Evolutionary conservation across 495 filamentous ascomycete genomes (phyloP).

Genomic region (Neurospora sp.): DNA sequence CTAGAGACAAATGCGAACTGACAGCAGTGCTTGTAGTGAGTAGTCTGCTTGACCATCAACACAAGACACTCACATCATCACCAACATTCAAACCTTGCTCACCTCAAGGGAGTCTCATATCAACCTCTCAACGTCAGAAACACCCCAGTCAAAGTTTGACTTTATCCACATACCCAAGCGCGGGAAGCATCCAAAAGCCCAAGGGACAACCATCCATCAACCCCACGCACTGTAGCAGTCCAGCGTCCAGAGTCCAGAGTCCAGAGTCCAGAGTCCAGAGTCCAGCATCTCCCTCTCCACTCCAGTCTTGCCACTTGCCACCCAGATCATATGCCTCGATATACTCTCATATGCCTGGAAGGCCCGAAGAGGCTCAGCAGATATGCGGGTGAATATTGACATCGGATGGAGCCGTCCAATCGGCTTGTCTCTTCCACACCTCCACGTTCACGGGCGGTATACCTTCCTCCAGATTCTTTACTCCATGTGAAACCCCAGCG

Average conservation of each 20-base stretch:
- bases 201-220: not conserved
- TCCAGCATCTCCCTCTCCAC: not conserved
- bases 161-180: not conserved
- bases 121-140: not conserved
- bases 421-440: not conserved
- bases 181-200: not conserved
- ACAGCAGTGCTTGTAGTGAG: not conserved
- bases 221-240: not conserved
- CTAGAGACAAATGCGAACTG: not conserved
- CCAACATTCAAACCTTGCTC: not conserved
- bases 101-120: not conserved
- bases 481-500: not conserved
- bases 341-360: constrained; percentile 11
- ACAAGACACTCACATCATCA: not conserved
- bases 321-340: not conserved
- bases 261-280: not conserved
- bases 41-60: not conserved
- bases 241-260: not conserved
- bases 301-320: constrained; percentile 6
- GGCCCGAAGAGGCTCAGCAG: constrained; percentile 11
- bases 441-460: not conserved
- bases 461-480: not conserved
- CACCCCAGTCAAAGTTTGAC: not conserved
- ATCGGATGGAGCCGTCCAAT: not conserved
- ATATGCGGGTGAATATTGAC: not conserved